Base-by-base conservation (phyloP, 225 moss, liverwort and hornwort genomes). In the Polytrichum commune region DNA sequence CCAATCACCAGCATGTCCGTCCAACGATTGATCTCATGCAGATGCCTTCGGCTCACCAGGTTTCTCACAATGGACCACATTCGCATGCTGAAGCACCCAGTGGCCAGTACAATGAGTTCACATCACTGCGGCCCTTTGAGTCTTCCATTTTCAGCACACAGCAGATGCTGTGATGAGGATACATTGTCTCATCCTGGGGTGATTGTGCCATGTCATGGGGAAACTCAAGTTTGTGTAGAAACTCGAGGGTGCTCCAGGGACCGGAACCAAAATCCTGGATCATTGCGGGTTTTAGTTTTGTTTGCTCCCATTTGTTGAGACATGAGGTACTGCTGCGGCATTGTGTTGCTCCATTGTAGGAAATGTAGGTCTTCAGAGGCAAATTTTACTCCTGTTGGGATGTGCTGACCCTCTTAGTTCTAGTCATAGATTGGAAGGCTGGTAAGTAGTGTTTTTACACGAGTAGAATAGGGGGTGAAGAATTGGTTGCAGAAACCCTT, bases 21-120 rank as follows among this genome's bases (percentile, higher is more conserved):
- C 72, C 71, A 71, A 88, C 82, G 6, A 88, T 88, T 64, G 85
- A 88, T 57, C 80, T 88, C 67, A 85, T 88, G 88, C 88, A 80
- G 80, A 75, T 66, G 70, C 88, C 84, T 7, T 71, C 86, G 0
- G 71, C 76, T 29, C 74, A 68, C 6, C 53, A n/a, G 33, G 65
- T 60, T 6, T 18, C 60, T 32, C 54, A 54, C 71, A 67, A 66
- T 25, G 76, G 74, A n/a, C 53, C 69, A 22, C 79, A 84, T 28
- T 75, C 79, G 13, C 81, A 84, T 29, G n/a, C 6, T 6, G 10
- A 46, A 46, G 65, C 73, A 69, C 62, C 84, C 62, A 72, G 58
- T 57, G 77, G 68, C 27, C 81, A 84, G 58, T 80, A 85, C 66
- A 77, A 54, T 54, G 82, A 77, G 69, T 85, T 75, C 70, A 53